Evolutionary conservation across 1,139 yeast genomes (phyloP), one percentile per base, ranked within the genome.

Genomic region (Magnusiomyces tetraspermus): DNA sequence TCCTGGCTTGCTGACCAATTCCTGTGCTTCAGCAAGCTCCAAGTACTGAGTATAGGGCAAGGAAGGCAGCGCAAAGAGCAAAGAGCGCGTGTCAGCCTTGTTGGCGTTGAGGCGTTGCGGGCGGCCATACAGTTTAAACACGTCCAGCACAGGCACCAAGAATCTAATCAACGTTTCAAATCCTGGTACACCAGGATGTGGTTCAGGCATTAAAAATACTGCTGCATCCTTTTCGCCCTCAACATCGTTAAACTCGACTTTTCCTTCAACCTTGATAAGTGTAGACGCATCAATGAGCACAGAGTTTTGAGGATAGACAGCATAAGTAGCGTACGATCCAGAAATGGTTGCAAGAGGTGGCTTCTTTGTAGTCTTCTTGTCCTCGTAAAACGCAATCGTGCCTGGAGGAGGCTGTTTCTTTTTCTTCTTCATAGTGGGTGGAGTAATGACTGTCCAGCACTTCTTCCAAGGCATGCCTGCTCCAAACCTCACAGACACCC

Each of bases 401-500:
- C 76, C 76, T 11, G 63, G 59, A 4, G 61, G 61, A 6, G 63
- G 60, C 71, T 75, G 57, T 63, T 72, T 53, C 66, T 70, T 62
- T 67, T 73, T 60, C 64, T 72, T 67, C 67, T 81, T 69, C 63
- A 71, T 61, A 37, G 60, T 66, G 8, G 70, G 71, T 8, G 96
- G 97, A 57, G 90, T 88, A 53, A 90, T 79, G n/a, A 89, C 96
- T 1, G 95, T 92, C 73, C 79, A 92, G 65, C 96, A 90, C 58
- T 95, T 77, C 64, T 85, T 86, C 97, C 97, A 92, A 1, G 97
- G 96, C 95, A 88, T 88, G 37, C 98, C 98, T 19, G 94, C 80
- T 17, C 97, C 97, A 67, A 90, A 90, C 59, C 97, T 76, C 26
- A 92, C 95, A 67, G 90, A 79, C 40, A 86, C 89, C 97, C 96